Evolutionary conservation across 768 basidiomycete genomes (phyloP).

Genomic region (Collybia sp.): DNA sequence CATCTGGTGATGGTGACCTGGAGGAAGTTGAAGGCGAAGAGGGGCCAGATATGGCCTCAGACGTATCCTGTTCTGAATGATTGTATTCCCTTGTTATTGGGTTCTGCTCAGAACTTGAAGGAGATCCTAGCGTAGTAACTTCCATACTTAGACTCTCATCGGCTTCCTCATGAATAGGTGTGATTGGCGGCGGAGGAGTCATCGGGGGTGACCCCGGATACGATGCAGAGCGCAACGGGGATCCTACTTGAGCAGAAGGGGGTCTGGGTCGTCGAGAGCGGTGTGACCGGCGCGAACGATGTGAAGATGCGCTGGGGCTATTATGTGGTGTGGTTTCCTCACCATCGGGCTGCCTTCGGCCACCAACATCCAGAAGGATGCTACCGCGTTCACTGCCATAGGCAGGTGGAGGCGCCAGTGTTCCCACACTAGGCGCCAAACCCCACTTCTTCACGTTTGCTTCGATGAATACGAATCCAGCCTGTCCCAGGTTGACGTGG

Average conservation of each 20-base stretch:
- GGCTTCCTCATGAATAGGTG: constrained; percentile 67
- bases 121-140: constrained; percentile 8
- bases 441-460: constrained; percentile 99
- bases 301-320: constrained; percentile 39
- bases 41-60: constrained; percentile 16
- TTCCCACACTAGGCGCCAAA: constrained; percentile 93
- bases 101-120: not conserved
- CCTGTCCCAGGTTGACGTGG: constrained; percentile 96
- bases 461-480: constrained; percentile 98
- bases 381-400: constrained; percentile 97
- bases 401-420: constrained; percentile 94
- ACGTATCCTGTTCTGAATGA: constrained; percentile 13
- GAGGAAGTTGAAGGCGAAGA: constrained; percentile 43
- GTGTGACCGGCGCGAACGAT: constrained; percentile 52
- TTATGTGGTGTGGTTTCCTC: constrained; percentile 33
- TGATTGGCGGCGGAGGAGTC: constrained; percentile 63
- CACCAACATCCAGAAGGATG: constrained; percentile 90
- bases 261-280: constrained; percentile 53
- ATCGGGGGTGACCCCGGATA: constrained; percentile 34
- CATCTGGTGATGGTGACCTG: constrained; percentile 57
- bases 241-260: constrained; percentile 37
- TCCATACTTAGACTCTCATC: constrained; percentile 31
- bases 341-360: constrained; percentile 36
- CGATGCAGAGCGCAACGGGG: constrained; percentile 55
- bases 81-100: too few relatives aligned